Evolutionary conservation across 192 early-diverging fungal genomes (phyloP).

Genomic region (Anaeromyces robustus): DNA sequence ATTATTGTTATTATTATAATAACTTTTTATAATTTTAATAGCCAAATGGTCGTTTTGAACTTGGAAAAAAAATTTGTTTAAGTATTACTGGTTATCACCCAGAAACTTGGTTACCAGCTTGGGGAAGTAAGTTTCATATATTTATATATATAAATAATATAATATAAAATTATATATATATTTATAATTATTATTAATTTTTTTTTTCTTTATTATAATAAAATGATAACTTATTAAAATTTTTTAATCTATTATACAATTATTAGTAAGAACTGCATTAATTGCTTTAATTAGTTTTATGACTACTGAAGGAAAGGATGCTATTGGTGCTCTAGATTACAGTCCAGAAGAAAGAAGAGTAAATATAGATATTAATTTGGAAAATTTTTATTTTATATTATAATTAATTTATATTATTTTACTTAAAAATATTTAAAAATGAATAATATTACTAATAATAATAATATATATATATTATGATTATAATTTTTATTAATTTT

Average conservation of each 20-base stretch:
- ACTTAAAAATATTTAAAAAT: too few relatives aligned
- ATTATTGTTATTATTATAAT: neutral
- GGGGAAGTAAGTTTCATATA: constrained; percentile 53
- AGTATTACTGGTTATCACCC: constrained; percentile 88
- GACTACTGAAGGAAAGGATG: constrained; percentile 66
- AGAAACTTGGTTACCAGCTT: constrained; percentile 90
- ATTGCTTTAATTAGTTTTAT: constrained; percentile 79
- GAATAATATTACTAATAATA: too few relatives aligned
- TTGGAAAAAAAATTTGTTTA: constrained; percentile 87
- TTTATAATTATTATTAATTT: neutral
- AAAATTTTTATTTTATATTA: too few relatives aligned
- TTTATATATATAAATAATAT: neutral
- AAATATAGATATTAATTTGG: neutral
- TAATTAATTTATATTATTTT: too few relatives aligned
- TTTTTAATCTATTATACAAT: too few relatives aligned
- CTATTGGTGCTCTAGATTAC: constrained; percentile 63
- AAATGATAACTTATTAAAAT: too few relatives aligned
- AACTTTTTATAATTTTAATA: neutral
- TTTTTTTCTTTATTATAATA: too few relatives aligned
- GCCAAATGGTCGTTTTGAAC: constrained; percentile 60
- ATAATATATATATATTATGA: too few relatives aligned
- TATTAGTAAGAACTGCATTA: constrained; percentile 73
- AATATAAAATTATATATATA: neutral
- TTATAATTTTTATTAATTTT: too few relatives aligned
- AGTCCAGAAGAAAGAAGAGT: constrained; percentile 43